phyloP scores from a whole-genome alignment of 176 grass and related monocot species.

The Triticum turgidum region DNA sequence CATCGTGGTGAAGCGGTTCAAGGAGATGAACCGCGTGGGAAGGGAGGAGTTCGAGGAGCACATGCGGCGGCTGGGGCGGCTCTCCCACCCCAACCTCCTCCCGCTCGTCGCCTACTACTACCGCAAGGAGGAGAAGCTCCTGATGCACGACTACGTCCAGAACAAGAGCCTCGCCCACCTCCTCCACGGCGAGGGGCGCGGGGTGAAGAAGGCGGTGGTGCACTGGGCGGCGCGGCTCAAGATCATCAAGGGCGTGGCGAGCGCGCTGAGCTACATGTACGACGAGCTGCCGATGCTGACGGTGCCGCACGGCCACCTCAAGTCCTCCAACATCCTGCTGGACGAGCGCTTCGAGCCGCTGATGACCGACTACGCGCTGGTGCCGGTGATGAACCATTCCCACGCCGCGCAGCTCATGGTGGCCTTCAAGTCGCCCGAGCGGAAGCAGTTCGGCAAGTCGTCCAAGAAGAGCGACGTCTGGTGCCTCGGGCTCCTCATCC shows the following conservation, averaged over 20 bases:
- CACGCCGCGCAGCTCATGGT: constrained; percentile 78
- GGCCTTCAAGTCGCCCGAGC: constrained; percentile 75
- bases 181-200: constrained; percentile 41
- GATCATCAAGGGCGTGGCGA: constrained; percentile 70
- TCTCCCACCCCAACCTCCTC: constrained; percentile 87
- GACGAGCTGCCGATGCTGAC: constrained; percentile 89
- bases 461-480: constrained; percentile 97
- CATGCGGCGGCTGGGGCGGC: constrained; percentile 82
- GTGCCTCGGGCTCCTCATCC: constrained; percentile 79
- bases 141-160: constrained; percentile 69
- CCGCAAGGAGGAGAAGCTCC: constrained; percentile 93
- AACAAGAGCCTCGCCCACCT: constrained; percentile 71
- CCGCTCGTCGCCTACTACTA: constrained; percentile 86
- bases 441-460: constrained; percentile 55
- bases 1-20: constrained; percentile 92
- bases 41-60: constrained; percentile 94
- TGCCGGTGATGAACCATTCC: constrained; percentile 85
- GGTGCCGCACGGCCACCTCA: constrained; percentile 94
- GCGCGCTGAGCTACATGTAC: constrained; percentile 68
- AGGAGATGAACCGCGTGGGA: constrained; percentile 86
- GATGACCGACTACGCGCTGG: constrained; percentile 76
- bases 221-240: constrained; percentile 64
- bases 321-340: constrained; percentile 83
- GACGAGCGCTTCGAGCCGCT: constrained; percentile 49
- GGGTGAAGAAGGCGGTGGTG: constrained; percentile 32